Base-by-base conservation (phyloP, 148 eudicot species). In the Simmondsia chinensis region DNA sequence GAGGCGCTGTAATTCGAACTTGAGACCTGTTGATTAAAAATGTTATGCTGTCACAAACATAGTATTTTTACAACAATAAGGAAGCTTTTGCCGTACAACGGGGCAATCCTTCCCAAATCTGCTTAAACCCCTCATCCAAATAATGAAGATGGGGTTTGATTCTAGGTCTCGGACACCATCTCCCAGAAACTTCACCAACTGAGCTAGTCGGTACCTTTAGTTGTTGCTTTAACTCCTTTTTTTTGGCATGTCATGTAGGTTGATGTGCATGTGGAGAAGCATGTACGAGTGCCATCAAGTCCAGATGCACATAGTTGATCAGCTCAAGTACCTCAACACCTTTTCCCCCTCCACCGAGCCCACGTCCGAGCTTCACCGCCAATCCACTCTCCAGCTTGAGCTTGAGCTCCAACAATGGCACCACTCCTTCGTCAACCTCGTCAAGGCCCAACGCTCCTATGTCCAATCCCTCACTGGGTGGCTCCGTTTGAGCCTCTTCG, bases 401-500 rank as follows among this genome's bases (percentile, higher is more conserved):
- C 72, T 86, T 2, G 88, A 82, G 68, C 77, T 82, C 38, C 94
- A 91, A 30, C 87, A 91, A 39, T 91, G 97, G 97, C 83, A 85
- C 52, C 63, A 74, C 16, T 68, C 97, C 18, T 91, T 91, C 46
- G 61, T 71, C 73, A 79, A 79, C 56, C 59, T 91, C 4, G 71
- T 91, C 33, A 74, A 77, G 56, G 52, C 95, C 10, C 88, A 91
- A 47, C 76, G 75, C 0, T 86, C 82, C 43, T 85, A 85, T 54
- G 59, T 82, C 34, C 83, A 68, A 15, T 76, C 97, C 6, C 64
- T 91, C 26, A 74, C 88, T 0, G 95, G 95, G 8, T 91, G 97
- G 97, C 97, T 91, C 44, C 82, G 97, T 7, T 82, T 91, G 9
- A 91, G 95, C 72, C 71, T 91, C 28, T 91, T 85, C 65, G 94